Percentiles rank a stretch among this genome's conserved stretches.
Evolutionary conservation across 768 basidiomycete species (phyloP).

Genomic region (Xerocomellus dryophilus): DNA sequence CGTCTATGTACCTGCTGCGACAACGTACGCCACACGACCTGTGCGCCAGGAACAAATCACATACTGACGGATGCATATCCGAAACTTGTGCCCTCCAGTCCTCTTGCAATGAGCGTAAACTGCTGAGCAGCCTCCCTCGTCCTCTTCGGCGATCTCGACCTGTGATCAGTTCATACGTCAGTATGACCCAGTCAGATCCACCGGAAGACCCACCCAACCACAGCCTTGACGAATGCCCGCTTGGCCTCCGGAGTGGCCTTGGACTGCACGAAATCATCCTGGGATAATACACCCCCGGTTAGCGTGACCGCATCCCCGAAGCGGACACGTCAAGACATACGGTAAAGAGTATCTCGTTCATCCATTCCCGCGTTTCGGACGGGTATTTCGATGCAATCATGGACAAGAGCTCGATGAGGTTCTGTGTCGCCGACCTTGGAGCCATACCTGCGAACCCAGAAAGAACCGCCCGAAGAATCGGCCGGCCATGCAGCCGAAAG

Average conservation of each 20-base stretch:
- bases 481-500: slow-evolving; percentile 53
- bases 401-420: slow-evolving; percentile 79
- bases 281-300: not conserved
- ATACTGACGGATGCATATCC: slow-evolving; percentile 72
- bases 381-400: slow-evolving; percentile 59
- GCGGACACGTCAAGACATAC: slow-evolving; percentile 36
- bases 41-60: slow-evolving; percentile 26
- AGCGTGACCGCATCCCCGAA: not conserved
- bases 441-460: slow-evolving; percentile 81
- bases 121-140: slow-evolving; percentile 85
- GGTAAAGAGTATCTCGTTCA: slow-evolving; percentile 64
- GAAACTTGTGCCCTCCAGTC: slow-evolving; percentile 81
- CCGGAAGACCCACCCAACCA: slow-evolving; percentile 51
- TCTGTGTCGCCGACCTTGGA: slow-evolving; percentile 77
- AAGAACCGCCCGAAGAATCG: slow-evolving; percentile 70
- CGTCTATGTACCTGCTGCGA: not conserved
- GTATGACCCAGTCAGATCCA: not conserved
- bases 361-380: slow-evolving; percentile 61
- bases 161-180: slow-evolving; percentile 25
- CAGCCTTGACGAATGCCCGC: slow-evolving; percentile 69
- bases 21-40: not conserved
- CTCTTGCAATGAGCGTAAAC: slow-evolving; percentile 80
- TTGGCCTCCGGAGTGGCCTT: slow-evolving; percentile 76
- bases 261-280: slow-evolving; percentile 74
- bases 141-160: slow-evolving; percentile 67